These are phyloP conservation scores for Lyophyllum shimeji DNA, from an alignment of 768 basidiomycete genomes.

Conservation along the genomic window DNA sequence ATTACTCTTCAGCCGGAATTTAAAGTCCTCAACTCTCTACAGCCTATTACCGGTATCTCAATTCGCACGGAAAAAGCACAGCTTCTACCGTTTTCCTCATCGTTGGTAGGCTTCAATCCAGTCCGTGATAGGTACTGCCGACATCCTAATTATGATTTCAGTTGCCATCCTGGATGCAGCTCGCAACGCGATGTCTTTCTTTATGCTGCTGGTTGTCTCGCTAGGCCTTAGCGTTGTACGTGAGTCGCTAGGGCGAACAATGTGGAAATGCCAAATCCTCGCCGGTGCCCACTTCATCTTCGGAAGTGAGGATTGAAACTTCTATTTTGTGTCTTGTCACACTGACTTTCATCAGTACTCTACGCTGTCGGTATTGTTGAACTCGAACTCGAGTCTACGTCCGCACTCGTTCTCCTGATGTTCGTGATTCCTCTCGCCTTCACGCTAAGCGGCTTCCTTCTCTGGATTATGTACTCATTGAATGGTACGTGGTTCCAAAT, in stretches of 20 bases:
- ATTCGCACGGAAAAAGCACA: conserved; percentile 74
- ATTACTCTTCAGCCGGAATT: neutral
- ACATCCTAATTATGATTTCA: conserved; percentile 25
- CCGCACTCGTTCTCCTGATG: conserved; percentile 77
- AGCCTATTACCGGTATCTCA: conserved; percentile 95
- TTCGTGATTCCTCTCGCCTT: conserved; percentile 95
- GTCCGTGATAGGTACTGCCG: neutral
- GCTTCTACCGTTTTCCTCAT: conserved; percentile 89
- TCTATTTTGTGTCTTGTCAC: neutral
- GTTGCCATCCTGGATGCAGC: conserved; percentile 96
- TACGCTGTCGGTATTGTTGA: conserved; percentile 96
- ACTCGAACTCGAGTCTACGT: conserved; percentile 88
- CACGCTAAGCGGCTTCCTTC: conserved; percentile 91
- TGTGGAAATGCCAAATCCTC: conserved; percentile 81
- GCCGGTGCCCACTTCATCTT: conserved; percentile 89
- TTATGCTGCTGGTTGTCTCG: conserved; percentile 90
- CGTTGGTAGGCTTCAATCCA: conserved; percentile 63
- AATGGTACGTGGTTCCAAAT: conserved; percentile 65
- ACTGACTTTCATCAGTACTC: conserved; percentile 50
- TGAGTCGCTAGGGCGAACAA: conserved; percentile 80
- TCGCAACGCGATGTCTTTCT: conserved; percentile 92
- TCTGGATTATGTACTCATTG: conserved; percentile 93
- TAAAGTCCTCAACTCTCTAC: conserved; percentile 9
- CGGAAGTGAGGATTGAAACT: conserved; percentile 64
- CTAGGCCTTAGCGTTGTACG: conserved; percentile 91